phyloP scores from a whole-genome alignment of 805 yeast species.

The Ogataea chonburiensis region DNA sequence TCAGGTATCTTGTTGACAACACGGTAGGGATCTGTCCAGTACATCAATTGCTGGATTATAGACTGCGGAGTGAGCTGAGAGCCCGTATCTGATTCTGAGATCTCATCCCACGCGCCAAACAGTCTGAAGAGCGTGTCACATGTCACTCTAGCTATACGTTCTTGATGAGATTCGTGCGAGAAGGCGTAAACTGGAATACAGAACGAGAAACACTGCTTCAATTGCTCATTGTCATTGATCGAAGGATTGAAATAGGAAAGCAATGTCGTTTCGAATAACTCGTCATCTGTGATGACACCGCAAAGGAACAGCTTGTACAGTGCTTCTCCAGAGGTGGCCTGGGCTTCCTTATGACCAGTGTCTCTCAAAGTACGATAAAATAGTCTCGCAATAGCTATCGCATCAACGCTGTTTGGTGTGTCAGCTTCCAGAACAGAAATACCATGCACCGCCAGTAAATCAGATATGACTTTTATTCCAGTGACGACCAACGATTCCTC shows the following conservation, averaged over 20 bases:
- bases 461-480: slow-evolving; percentile 71
- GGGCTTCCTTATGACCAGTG: slow-evolving; percentile 59
- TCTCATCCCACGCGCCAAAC: slow-evolving; percentile 41
- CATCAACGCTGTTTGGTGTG: slow-evolving; percentile 54
- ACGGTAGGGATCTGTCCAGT: slow-evolving; percentile 82
- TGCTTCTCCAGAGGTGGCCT: slow-evolving; percentile 82
- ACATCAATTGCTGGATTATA: slow-evolving; percentile 67
- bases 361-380: slow-evolving; percentile 65
- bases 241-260: slow-evolving; percentile 73
- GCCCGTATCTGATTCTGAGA: slow-evolving; percentile 36
- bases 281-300: slow-evolving; percentile 69
- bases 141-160: slow-evolving; percentile 57
- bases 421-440: slow-evolving; percentile 59
- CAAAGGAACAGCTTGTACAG: slow-evolving; percentile 78
- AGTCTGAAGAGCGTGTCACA: slow-evolving; percentile 65
- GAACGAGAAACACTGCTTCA: slow-evolving; percentile 78
- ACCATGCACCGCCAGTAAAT: slow-evolving; percentile 77
- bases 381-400: slow-evolving; percentile 63
- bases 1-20: slow-evolving; percentile 50
- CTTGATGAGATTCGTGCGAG: slow-evolving; percentile 72
- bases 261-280: slow-evolving; percentile 67
- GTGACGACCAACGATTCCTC: slow-evolving; percentile 59
- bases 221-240: slow-evolving; percentile 58
- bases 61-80: slow-evolving; percentile 43
- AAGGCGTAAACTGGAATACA: slow-evolving; percentile 87